A percentile compares a stretch with the other conserved stretches of the same genome.
These are phyloP conservation scores for Wickerhamomyces ciferrii DNA, from an alignment of 805 yeast species.

Conservation along the genomic window DNA sequence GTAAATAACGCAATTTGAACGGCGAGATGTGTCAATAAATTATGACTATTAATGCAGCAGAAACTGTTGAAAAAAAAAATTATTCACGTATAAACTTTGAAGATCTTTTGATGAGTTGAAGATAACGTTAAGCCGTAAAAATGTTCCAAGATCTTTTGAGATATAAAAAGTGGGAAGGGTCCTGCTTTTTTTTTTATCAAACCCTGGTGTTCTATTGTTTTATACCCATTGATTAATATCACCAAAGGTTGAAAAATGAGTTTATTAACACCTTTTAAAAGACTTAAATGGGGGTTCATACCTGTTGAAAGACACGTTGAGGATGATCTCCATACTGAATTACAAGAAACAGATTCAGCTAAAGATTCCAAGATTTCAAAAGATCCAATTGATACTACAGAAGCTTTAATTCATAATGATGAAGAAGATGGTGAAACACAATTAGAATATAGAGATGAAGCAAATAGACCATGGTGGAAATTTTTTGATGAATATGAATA, in stretches of 20 bases:
- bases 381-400: background rate
- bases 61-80: too few species aligned
- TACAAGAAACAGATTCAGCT: slow-evolving; percentile 1
- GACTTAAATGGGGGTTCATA: slow-evolving; percentile 28
- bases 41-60: background rate
- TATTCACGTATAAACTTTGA: too few species aligned
- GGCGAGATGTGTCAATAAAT: background rate
- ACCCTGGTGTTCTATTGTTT: too few species aligned
- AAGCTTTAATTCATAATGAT: too few species aligned
- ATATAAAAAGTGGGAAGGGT: background rate
- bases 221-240: too few species aligned
- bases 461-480: slow-evolving; percentile 47
- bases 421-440: background rate
- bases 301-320: slow-evolving; percentile 23
- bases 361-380: background rate
- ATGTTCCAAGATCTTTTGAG: too few species aligned
- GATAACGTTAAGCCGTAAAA: too few species aligned
- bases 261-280: slow-evolving; percentile 16
- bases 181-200: background rate
- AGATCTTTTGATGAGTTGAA: too few species aligned
- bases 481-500: slow-evolving; percentile 54
- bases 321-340: slow-evolving; percentile 12
- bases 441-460: slow-evolving; percentile 47
- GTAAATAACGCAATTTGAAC: background rate
- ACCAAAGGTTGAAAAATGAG: background rate